Base-by-base conservation (phyloP, 106 monocot genomes). In the Apostasia ramifera region DNA sequence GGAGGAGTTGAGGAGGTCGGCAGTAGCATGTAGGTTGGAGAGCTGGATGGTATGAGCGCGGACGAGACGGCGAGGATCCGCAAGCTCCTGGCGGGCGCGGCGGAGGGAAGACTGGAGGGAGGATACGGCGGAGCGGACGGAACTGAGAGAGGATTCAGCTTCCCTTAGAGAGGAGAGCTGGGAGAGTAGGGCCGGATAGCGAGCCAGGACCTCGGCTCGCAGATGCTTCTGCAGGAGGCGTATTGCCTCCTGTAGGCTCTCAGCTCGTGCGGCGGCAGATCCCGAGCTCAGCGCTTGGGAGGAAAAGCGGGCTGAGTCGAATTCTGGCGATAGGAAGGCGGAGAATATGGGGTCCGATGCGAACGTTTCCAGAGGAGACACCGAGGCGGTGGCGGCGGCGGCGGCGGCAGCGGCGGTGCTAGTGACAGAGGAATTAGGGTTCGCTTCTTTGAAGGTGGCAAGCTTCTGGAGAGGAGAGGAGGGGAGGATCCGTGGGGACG, bases 281-380 rank as follows among this genome's bases (percentile, higher is more conserved):
- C 86, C 86, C 67, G 89, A 85, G 73, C 80, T 81, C 67, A 98
- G 83, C 3, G 92, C 87, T 38, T 80, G 74, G 73, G 97, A 92
- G 70, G 90, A 92, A 87, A 93, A 98, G 57, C 55, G 68, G 57
- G 90, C 71, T 47, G 87, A 77, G 76, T 87, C 82, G 85, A 93
- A 98, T 81, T 71, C 57, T 2, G 89, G 81, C 52, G 98, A 92
- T 59, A 93, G 85, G 79, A 93, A 93, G 15, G 90, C 87, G 60
- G 98, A 93, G 87, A 93, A 85, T 53, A 88, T 61, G 9, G 93
- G 97, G 69, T 97, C 93, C 8, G 84, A 70, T 47, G 93, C 82
- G 73, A 98, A 85, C 55, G 82, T 49, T 8, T 87, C 87, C 4
- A 93, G 87, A 0, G 89, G 87, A 6, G 84, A 84, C 4, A 73